Evolutionary conservation across 257 asterid genomes (phyloP), one percentile per base, ranked within the genome.

Genomic region (Osmanthus fragrans): DNA sequence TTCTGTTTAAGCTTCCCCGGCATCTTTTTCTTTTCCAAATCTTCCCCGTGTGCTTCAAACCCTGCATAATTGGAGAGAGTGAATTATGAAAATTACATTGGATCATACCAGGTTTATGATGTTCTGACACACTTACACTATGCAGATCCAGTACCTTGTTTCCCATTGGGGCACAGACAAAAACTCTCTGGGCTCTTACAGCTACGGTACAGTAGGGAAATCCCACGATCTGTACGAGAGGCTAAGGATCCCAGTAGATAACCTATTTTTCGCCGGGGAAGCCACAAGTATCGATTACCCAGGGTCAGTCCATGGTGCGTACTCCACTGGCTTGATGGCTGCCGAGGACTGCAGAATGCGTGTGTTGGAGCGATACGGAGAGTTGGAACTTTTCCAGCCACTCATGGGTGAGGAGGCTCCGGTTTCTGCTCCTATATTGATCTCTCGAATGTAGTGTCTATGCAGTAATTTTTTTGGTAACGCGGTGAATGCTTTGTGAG

Each of bases 241-340:
- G 90, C 84, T 94, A 34, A 86, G 97, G 83, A 84, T 87, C 75
- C 97, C 97, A 0, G 96, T 94, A 10, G 98, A 94, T 73, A 94
- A 92, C 86, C 81, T 94, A 21, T 94, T 94, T 81, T 94, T 94
- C 80, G 97, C 98, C 0, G 97, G 98, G 51, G 98, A 94, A 71
- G 98, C 98, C 7, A 92, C 97, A 2, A 92, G 98, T 75, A 58
- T 74, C 0, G 92, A 88, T 39, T 91, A 88, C 81, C 94, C 96
- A n/a, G 98, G 98, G 42, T 92, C 97, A 0, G 96, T 94, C 34
- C 98, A 91, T 32, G 97, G 98, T 12, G 98, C 98, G 5, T 94
- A 89, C 80, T 88, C 97, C 25, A 91, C 98, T 0, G 97, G 97
- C 18, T 69, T 90, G 75, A 86, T 89, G 97, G 97, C 98, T 30